These are phyloP conservation scores for Glebionis coronaria DNA, from an alignment of 129 eudicot species.

Conservation along the genomic window DNA sequence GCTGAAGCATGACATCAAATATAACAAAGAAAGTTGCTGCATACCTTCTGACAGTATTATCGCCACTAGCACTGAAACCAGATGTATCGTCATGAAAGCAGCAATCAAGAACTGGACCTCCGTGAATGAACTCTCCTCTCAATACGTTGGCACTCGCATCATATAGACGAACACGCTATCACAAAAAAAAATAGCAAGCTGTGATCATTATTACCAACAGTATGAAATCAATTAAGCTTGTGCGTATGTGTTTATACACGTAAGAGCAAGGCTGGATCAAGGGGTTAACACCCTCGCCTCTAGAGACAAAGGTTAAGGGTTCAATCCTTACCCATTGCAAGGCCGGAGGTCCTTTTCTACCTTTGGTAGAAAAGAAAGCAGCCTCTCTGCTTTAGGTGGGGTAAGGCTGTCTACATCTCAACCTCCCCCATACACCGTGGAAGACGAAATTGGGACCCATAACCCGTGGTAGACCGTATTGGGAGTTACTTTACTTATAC, in stretches of 20 bases:
- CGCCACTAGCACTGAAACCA: constrained; percentile 73
- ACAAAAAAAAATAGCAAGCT: neutral
- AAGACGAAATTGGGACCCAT: too few relatives aligned
- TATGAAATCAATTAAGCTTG: neutral
- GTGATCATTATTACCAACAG: neutral
- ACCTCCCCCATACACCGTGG: too few relatives aligned
- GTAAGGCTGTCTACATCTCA: too few relatives aligned
- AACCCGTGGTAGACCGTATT: too few relatives aligned
- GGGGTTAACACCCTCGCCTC: too few relatives aligned
- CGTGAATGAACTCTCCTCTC: constrained; percentile 87
- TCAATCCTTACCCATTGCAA: too few relatives aligned
- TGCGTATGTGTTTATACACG: neutral
- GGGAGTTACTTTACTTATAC: too few relatives aligned
- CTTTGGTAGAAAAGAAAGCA: too few relatives aligned
- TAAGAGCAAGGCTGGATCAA: too few relatives aligned
- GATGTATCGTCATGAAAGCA: constrained; percentile 93
- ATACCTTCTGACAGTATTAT: constrained; percentile 73
- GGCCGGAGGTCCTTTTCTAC: too few relatives aligned
- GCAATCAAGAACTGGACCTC: constrained; percentile 83
- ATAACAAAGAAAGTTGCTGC: constrained; percentile 1
- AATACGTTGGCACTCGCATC: constrained; percentile 79
- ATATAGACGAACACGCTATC: constrained; percentile 70
- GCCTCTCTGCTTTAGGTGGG: too few relatives aligned
- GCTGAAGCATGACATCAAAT: neutral
- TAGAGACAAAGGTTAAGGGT: too few relatives aligned